Evolutionary conservation across 2,329 filamentous ascomycete genomes (phyloP).

Genomic region (Colletotrichum sp.): DNA sequence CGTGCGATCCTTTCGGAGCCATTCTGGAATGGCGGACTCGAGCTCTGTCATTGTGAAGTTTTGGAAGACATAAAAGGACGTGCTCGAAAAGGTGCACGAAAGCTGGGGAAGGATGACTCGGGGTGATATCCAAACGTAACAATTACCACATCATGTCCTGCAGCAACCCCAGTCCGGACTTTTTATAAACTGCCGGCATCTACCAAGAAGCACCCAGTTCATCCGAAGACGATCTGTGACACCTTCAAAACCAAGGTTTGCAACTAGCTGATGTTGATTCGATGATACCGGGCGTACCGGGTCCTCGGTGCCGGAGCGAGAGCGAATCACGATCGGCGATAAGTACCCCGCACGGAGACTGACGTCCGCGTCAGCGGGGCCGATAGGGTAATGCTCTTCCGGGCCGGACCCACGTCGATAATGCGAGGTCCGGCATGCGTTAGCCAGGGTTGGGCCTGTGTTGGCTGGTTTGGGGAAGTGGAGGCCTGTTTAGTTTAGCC

Average conservation of each 20-base stretch:
- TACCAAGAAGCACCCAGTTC: neutral
- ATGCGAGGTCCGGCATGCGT: neutral
- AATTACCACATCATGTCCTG: neutral
- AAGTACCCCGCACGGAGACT: neutral
- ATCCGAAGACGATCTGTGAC: neutral
- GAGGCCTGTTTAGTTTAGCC: neutral
- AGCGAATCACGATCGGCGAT: neutral
- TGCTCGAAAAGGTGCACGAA: neutral
- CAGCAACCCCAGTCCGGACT: neutral
- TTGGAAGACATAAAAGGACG: fast-evolving
- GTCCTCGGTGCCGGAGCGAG: neutral
- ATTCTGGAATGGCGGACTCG: neutral
- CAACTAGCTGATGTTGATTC: neutral
- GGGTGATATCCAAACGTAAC: neutral
- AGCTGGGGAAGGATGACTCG: neutral
- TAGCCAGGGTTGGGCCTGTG: neutral
- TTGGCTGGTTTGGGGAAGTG: neutral
- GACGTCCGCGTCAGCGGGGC: neutral
- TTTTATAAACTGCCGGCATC: neutral
- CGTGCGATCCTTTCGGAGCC: neutral
- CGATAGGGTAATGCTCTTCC: conserved; percentile 9
- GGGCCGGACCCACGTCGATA: neutral
- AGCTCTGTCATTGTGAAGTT: neutral
- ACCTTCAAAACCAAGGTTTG: neutral
- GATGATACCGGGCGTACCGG: neutral